Evolutionary conservation across 306 rosid genomes (phyloP), one percentile per base, ranked within the genome.

Genomic region (Citrullus mucosospermus): DNA sequence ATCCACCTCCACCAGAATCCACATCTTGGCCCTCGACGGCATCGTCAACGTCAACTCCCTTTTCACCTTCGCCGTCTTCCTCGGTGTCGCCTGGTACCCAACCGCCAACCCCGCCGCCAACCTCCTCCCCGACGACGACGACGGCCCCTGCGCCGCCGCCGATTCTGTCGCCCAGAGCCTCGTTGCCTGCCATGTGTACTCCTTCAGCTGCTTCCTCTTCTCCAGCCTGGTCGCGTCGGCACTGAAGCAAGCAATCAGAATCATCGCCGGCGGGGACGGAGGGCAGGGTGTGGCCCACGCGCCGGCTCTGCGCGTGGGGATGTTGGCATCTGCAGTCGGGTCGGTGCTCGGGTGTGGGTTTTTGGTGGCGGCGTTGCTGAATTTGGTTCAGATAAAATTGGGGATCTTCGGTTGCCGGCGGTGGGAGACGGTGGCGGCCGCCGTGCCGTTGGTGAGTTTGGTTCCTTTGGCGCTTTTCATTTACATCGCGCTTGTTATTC

Each of bases 151-250:
- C 70, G 77, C 77, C 0, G 93, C 95, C 30, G 85, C 88, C 4
- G 9, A 85, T 66, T 78, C 86, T 3, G 2, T 85, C 0, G 82
- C 90, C 0, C 88, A 89, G 59, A 84, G 85, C 48, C 91, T 94
- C 41, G 81, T 92, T 9, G 22, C 90, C 38, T 88, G 53, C 88
- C 92, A 92, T 77, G 93, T 92, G 4, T 91, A 88, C 89, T 92
- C 97, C 73, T 94, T 94, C 89, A 90, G 96, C 88, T 90, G 86
- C 60, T 94, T 94, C 84, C 92, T 94, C n/a, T 94, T 94, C 90
- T 94, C 97, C 20, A 92, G 95, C 85, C 98, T 92, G 61, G 78
- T 94, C 14, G 95, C 98, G 38, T 71, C 86, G 78, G 91, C 97
- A 22, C 86, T 94, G 38, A 94, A 92, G 76, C 96, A 94, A 68